These are phyloP conservation scores for Periglandula ipomoeae DNA, from an alignment of 2,329 filamentous ascomycete genomes.

Conservation along the genomic window DNA sequence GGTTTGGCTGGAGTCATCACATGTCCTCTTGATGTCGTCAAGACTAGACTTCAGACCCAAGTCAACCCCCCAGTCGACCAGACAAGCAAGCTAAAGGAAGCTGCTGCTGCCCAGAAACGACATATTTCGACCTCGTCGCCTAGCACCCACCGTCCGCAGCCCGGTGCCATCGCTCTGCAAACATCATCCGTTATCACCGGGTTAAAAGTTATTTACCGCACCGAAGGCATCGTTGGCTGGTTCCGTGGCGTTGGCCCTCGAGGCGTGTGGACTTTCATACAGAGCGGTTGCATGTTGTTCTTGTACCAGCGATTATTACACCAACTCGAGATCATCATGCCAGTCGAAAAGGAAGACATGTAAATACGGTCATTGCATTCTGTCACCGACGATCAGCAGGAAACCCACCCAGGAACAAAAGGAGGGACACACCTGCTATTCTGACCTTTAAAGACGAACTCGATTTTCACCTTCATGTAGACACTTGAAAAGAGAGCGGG, in stretches of 20 bases:
- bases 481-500: neutral
- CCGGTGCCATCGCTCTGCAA: conserved; percentile 70
- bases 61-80: conserved; percentile 37
- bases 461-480: neutral
- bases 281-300: conserved; percentile 94
- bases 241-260: conserved; percentile 92
- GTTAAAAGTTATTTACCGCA: conserved; percentile 77
- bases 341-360: conserved; percentile 19
- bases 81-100: conserved; percentile 19
- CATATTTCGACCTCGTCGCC: conserved; percentile 85
- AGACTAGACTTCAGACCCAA: conserved; percentile 93
- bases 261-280: conserved; percentile 93
- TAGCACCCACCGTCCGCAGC: conserved; percentile 70
- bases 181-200: conserved; percentile 85
- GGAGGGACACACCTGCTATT: neutral
- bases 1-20: conserved; percentile 91
- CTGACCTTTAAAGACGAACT: neutral
- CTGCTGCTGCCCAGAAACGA: conserved; percentile 48
- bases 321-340: conserved; percentile 52
- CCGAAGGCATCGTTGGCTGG: conserved; percentile 81
- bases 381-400: neutral
- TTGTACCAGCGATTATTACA: conserved; percentile 83
- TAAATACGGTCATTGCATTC: conserved; percentile 8
- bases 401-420: neutral
- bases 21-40: conserved; percentile 93